Percentiles rank a stretch among this genome's conserved stretches.
These are phyloP conservation scores for Fulvia fulva DNA, from an alignment of 2,329 filamentous ascomycete genomes.

Conservation along the genomic window DNA sequence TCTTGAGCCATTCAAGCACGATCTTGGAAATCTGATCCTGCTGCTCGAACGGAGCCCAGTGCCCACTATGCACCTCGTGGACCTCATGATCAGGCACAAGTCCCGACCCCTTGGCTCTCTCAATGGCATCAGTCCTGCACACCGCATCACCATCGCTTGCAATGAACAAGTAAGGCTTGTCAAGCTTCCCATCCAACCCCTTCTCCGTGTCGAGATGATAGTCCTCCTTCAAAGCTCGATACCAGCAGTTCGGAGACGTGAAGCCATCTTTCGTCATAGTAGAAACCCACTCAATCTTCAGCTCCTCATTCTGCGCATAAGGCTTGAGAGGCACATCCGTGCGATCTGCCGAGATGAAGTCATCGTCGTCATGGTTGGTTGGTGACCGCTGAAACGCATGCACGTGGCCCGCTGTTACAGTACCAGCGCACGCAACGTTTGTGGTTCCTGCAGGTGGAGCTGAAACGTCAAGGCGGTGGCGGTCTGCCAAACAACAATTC, in stretches of 20 bases:
- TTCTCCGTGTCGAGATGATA: slow-evolving; percentile 26
- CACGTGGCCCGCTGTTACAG: neutral
- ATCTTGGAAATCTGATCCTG: slow-evolving; percentile 21
- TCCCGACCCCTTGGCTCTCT: slow-evolving; percentile 17
- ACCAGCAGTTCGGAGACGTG: slow-evolving; percentile 36
- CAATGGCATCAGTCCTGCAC: slow-evolving; percentile 21
- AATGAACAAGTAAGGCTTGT: slow-evolving; percentile 37
- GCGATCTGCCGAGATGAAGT: slow-evolving; percentile 3
- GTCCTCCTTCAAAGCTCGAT: slow-evolving; percentile 28
- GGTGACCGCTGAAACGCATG: neutral
- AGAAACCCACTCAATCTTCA: slow-evolving; percentile 35
- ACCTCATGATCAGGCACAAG: slow-evolving; percentile 21
- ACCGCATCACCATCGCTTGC: slow-evolving; percentile 27
- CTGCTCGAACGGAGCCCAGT: slow-evolving; percentile 28
- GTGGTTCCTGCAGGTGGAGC: neutral
- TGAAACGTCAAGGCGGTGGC: neutral
- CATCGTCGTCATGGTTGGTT: neutral
- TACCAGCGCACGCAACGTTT: too few species aligned
- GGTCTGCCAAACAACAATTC: neutral
- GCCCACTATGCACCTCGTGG: slow-evolving; percentile 17
- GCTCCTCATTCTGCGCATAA: slow-evolving; percentile 33
- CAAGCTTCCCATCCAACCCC: slow-evolving; percentile 11
- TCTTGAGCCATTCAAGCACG: slow-evolving; percentile 19
- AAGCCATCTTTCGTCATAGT: slow-evolving; percentile 32
- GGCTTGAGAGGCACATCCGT: slow-evolving; percentile 29